Percentiles rank a stretch among this genome's conserved stretches.
Conservation (phyloP, 2,329 filamentous ascomycete species). For the Cladosporium sp. region DNA sequence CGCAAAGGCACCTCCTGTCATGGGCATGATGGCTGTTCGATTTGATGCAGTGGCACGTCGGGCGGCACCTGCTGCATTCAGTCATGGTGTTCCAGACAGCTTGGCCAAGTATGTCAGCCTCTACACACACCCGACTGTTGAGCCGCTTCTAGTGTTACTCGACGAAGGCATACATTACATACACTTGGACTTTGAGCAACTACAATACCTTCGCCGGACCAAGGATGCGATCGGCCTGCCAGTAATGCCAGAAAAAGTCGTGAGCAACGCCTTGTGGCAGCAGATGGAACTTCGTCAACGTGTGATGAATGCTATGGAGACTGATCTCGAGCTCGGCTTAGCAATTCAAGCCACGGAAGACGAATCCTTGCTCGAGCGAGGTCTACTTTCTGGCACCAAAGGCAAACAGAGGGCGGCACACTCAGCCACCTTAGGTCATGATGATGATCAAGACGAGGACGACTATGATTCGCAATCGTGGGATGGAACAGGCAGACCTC, state of each 20-base stretch:
- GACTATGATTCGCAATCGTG: constrained; percentile 46
- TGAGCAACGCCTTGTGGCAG: constrained; percentile 55
- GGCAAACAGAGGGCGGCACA: constrained; percentile 41
- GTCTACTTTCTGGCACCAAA: constrained; percentile 28
- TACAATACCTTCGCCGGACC: constrained; percentile 51
- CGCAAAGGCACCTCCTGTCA: constrained; percentile 44
- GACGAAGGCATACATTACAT: constrained; percentile 59
- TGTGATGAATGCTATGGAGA: constrained; percentile 50
- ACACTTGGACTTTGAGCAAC: constrained; percentile 55
- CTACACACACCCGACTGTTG: constrained; percentile 52
- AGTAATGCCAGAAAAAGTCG: constrained; percentile 52
- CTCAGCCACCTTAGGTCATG: constrained; percentile 10
- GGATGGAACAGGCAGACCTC: constrained; percentile 51
- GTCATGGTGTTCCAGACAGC: constrained; percentile 38
- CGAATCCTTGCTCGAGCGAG: constrained; percentile 14
- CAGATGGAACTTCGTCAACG: constrained; percentile 53
- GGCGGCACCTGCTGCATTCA: constrained; percentile 14
- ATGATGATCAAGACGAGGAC: constrained; percentile 20
- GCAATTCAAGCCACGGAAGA: constrained; percentile 40
- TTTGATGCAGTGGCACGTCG: constrained; percentile 51
- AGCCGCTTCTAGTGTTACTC: constrained; percentile 52
- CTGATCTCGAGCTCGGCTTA: constrained; percentile 51
- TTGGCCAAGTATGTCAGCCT: constrained; percentile 47
- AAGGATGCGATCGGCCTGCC: constrained; percentile 52
- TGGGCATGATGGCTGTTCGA: constrained; percentile 48